Conservation (phyloP, 371 early-diverging fungal genomes). For the Mucor piriformis region DNA sequence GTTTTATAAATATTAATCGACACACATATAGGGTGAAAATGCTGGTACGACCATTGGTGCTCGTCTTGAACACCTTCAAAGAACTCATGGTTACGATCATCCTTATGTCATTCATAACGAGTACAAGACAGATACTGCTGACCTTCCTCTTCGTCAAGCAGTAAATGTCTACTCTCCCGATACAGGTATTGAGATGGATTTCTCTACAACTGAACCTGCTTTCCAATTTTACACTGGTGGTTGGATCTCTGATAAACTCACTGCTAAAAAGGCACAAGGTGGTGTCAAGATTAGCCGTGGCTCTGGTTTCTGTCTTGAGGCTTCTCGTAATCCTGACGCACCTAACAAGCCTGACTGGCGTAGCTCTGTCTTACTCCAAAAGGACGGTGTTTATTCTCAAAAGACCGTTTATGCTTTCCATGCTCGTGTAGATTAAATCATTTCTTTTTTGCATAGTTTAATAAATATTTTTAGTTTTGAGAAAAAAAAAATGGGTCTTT, state of each 20-base stretch:
- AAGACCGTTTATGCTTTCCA: conserved; percentile 55
- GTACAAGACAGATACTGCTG: conserved; percentile 39
- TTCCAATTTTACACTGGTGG: conserved; percentile 82
- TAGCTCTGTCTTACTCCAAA: conserved; percentile 47
- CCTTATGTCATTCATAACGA: conserved; percentile 59
- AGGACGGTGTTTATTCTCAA: conserved; percentile 50
- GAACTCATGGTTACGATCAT: conserved; percentile 64
- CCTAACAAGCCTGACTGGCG: conserved; percentile 64
- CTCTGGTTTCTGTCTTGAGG: conserved; percentile 71
- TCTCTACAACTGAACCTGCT: conserved; percentile 69
- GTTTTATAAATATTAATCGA: too few relatives aligned
- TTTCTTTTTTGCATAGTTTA: background rate
- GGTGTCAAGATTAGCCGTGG: conserved; percentile 34
- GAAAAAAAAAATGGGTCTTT: too few relatives aligned
- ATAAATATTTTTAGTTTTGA: background rate
- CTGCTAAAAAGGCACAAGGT: conserved; percentile 46
- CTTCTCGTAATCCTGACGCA: conserved; percentile 70
- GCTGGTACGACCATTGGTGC: conserved; percentile 47
- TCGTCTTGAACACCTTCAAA: conserved; percentile 41
- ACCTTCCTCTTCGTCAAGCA: conserved; percentile 42
- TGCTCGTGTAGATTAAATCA: conserved; percentile 30
- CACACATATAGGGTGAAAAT: conserved; percentile 34
- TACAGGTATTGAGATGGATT: conserved; percentile 63
- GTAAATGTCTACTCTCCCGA: conserved; percentile 55
- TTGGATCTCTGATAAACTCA: conserved; percentile 42